Percentiles rank a stretch among this genome's conserved stretches.
These are phyloP conservation scores for Fremontodendron californicum DNA, from an alignment of 345 rosid genomes.

Conservation along the genomic window DNA sequence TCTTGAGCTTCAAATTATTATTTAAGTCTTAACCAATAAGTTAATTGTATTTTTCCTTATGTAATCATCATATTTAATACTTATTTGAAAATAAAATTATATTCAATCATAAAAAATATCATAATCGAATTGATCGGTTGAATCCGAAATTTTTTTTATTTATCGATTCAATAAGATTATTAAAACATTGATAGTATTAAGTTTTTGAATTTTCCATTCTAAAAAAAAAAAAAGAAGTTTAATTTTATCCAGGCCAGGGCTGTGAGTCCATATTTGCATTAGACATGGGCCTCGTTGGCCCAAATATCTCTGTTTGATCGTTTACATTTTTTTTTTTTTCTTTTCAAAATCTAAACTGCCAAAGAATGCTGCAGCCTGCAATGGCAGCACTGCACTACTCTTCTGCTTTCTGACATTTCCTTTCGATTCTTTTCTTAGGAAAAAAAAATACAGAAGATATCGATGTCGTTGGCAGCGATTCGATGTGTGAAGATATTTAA, in stretches of 20 bases:
- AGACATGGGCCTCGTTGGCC: background rate
- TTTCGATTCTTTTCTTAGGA: background rate
- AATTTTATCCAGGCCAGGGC: background rate
- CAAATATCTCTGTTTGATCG: background rate
- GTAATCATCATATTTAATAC: too few species aligned
- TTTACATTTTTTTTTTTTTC: background rate
- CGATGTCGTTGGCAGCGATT: constrained; percentile 1
- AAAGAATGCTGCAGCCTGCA: background rate
- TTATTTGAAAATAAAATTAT: too few species aligned
- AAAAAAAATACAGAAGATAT: background rate
- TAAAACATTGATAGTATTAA: too few species aligned
- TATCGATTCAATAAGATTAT: too few species aligned
- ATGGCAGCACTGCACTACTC: background rate
- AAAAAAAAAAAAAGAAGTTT: background rate
- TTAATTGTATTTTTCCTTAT: too few species aligned
- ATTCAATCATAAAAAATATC: too few species aligned
- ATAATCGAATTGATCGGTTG: too few species aligned
- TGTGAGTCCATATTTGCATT: background rate
- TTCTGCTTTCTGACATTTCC: background rate
- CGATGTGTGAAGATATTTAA: background rate
- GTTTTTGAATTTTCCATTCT: too few species aligned
- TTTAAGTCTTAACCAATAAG: too few species aligned
- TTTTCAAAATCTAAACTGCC: background rate
- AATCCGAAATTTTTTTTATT: too few species aligned
- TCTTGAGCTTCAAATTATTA: too few species aligned